Conservation (phyloP, 1,139 yeast species). For the Candida labiduridarum region DNA sequence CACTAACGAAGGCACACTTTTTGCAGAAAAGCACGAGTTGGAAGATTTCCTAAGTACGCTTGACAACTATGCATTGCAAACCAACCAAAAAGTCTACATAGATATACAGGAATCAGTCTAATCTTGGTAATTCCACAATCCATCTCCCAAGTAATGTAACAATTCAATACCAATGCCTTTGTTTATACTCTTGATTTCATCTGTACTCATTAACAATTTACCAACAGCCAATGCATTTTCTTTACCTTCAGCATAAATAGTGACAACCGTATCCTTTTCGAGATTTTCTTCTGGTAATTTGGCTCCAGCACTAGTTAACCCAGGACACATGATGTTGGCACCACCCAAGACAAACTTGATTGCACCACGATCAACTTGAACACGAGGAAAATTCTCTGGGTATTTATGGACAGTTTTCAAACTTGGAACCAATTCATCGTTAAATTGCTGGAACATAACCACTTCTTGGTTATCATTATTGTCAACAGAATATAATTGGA, state of each 20-base stretch:
- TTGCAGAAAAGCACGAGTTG: conserved; percentile 17
- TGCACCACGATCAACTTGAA: conserved; percentile 95
- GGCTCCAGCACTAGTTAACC: conserved; percentile 91
- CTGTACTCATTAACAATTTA: conserved; percentile 81
- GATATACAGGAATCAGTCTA: conserved; percentile 13
- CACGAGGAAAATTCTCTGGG: conserved; percentile 80
- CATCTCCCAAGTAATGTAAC: conserved; percentile 87
- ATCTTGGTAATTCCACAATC: conserved; percentile 67
- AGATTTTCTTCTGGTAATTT: conserved; percentile 70
- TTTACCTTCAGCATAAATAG: conserved; percentile 91
- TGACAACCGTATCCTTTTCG: conserved; percentile 70
- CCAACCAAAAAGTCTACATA: conserved; percentile 24
- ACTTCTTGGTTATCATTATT: conserved; percentile 28
- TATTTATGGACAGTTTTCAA: conserved; percentile 78
- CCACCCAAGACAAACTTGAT: conserved; percentile 92
- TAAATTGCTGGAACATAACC: conserved; percentile 76
- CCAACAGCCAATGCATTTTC: conserved; percentile 92
- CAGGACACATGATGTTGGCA: conserved; percentile 97
- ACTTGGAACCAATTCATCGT: conserved; percentile 77
- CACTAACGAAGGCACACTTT: conserved; percentile 17
- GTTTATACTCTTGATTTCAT: conserved; percentile 79
- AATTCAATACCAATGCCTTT: conserved; percentile 92
- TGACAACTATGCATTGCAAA: conserved; percentile 33
- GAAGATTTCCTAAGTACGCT: conserved; percentile 40
- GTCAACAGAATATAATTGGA: conserved; percentile 67